Base-by-base conservation (phyloP, 2,329 filamentous ascomycete genomes). In the Sporothrix euskadiensis region DNA sequence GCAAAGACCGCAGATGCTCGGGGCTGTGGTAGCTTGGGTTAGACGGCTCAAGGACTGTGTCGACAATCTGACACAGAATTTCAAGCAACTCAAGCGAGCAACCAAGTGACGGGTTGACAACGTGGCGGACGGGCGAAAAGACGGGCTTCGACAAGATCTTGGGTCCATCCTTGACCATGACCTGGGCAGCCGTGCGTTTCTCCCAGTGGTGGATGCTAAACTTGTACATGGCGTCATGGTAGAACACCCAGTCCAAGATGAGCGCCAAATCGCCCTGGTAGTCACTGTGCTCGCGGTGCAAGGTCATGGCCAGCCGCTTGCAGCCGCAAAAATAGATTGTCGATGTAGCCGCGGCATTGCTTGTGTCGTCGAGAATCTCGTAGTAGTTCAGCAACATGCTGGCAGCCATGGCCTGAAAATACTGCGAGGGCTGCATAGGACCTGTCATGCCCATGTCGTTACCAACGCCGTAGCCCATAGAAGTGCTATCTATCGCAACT, bases 121-220 rank as follows among this genome's bases (percentile, higher is more conserved):
- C 69, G 54, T 76, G 76, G 0, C 75, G 73, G 49, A 74, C 52
- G 6, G 76, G 74, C 12, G 74, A 74, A n/a, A 75, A 76, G 1
- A 75, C 52, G 4, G 74, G 73, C 49, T 75, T 76, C 52, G 76
- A 75, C n/a, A 75, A 35, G 12, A 76, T 74, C 19, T 73, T 74
- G 41, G 72, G 69, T 30, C 71, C 52, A 7, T 61, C 71, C 19
- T 71, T 69, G 8, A 73, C 19, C 59, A 69, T 47, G 4, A 69
- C 61, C 47, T 74, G 73, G 32, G 75, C 49, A 6, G 70, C 30
- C 2, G 72, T 44, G 14, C 73, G 65, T 30, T 74, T 47, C 10
- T 16, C 19, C 76, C 76, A 77, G 74, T 77, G 76, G 49, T 76
- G 73, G 44, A 75, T 74, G 69, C 76, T 76, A 9, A 77, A 77